phyloP scores from a whole-genome alignment of 1,284 basidiomycete species.

The Pseudozyma flocculosa region DNA sequence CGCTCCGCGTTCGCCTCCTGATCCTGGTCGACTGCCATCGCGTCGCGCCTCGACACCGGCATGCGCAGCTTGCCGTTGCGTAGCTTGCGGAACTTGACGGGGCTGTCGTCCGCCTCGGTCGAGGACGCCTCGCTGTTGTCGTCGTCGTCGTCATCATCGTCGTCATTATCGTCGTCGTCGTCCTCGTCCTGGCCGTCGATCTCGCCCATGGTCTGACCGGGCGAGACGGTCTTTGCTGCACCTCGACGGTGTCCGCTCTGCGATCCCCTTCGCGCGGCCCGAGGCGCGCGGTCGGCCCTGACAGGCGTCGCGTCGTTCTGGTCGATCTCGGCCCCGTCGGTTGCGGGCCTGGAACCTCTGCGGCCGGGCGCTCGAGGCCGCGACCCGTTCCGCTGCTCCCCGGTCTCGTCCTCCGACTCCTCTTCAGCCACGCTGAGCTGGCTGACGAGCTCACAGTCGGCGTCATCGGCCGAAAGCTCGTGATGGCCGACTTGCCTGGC shows the following conservation, averaged over 20 bases:
- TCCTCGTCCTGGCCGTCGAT: slow-evolving; percentile 2
- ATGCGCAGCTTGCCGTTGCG: slow-evolving; percentile 46
- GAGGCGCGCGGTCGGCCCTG: neutral
- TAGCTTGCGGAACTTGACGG: slow-evolving; percentile 45
- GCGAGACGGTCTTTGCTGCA: too few species aligned
- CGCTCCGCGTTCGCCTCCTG: neutral
- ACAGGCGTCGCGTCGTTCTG: neutral
- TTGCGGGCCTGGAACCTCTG: too few species aligned
- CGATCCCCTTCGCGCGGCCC: neutral
- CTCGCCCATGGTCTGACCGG: too few species aligned
- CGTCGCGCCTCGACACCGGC: neutral
- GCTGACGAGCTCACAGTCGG: neutral
- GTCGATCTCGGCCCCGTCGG: neutral
- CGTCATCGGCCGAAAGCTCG: neutral
- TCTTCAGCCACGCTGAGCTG: neutral
- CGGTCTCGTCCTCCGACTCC: slow-evolving; percentile 3
- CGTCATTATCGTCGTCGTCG: slow-evolving; percentile 1
- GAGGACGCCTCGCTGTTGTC: slow-evolving; percentile 6
- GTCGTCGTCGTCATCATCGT: slow-evolving; percentile 2
- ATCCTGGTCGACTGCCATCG: neutral
- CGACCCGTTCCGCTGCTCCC: too few species aligned
- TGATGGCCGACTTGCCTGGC: neutral
- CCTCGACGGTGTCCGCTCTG: neutral
- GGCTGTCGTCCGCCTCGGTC: slow-evolving; percentile 26
- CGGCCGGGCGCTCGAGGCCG: too few species aligned